Conservation (phyloP, 495 filamentous ascomycete genomes). For the Pyronema omphalodes region DNA sequence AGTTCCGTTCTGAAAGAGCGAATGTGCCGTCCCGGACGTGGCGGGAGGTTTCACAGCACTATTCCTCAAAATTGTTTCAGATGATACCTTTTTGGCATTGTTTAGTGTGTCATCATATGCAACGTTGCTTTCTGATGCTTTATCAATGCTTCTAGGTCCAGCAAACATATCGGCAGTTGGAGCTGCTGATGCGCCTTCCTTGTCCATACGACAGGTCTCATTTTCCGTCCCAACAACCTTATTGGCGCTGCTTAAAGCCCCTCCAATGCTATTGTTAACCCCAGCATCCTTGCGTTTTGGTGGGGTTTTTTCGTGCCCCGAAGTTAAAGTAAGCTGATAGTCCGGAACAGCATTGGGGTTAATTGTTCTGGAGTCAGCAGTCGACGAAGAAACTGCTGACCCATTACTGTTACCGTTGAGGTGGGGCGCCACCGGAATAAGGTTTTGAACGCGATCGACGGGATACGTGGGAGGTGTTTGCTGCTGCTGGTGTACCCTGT, state of each 20-base stretch:
- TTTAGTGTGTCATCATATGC: neutral
- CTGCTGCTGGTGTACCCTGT: neutral
- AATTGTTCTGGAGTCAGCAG: neutral
- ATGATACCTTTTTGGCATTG: neutral
- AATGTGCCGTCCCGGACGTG: neutral
- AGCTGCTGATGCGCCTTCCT: neutral
- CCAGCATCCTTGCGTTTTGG: neutral
- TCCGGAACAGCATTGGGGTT: neutral
- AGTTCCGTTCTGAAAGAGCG: neutral
- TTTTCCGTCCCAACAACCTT: neutral
- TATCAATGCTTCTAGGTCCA: neutral
- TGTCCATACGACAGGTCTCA: neutral
- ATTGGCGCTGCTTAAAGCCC: neutral
- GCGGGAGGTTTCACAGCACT: neutral
- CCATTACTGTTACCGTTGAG: neutral
- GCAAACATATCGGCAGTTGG: neutral
- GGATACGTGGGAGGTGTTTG: neutral
- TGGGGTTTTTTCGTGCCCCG: neutral
- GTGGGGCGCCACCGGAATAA: neutral
- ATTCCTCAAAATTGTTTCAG: neutral
- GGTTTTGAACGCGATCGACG: neutral
- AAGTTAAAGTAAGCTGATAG: neutral
- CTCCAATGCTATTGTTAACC: neutral
- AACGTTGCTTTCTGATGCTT: neutral
- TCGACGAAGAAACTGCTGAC: neutral